Evolutionary conservation across 1,284 basidiomycete genomes (phyloP).

Genomic region (Volvariella surrecta): DNA sequence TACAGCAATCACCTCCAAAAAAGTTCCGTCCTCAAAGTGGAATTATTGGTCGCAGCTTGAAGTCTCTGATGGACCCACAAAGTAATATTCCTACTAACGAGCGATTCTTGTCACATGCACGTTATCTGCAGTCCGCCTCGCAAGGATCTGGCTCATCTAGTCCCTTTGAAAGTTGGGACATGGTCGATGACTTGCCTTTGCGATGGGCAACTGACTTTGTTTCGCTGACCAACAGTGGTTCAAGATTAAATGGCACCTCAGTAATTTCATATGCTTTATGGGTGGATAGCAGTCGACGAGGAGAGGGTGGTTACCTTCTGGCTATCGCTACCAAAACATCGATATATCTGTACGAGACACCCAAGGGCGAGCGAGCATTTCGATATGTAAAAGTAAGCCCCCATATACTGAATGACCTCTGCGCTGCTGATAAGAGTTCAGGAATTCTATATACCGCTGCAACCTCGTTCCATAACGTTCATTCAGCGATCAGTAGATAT

Average conservation of each 20-base stretch:
- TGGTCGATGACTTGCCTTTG: conserved; percentile 67
- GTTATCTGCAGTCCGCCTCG: conserved; percentile 18
- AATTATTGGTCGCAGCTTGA: conserved; percentile 45
- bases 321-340: conserved; percentile 69
- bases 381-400: conserved; percentile 61
- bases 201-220: conserved; percentile 79
- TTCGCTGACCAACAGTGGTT: conserved; percentile 55
- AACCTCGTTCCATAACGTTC: conserved; percentile 55
- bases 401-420: conserved; percentile 5
- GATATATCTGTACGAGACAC: conserved; percentile 70
- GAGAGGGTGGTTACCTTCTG: conserved; percentile 53
- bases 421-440: conserved; percentile 17
- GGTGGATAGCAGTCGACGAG: conserved; percentile 39
- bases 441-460: conserved; percentile 75
- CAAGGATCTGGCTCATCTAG: conserved; percentile 22
- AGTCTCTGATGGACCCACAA: conserved; percentile 41
- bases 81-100: conserved; percentile 13
- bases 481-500: conserved; percentile 60
- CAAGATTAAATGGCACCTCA: conserved; percentile 48
- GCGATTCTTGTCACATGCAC: conserved; percentile 11
- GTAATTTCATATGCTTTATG: conserved; percentile 63
- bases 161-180: conserved; percentile 54
- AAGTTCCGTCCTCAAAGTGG: conserved; percentile 48
- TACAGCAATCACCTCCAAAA: conserved; percentile 41
- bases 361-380: conserved; percentile 73